Evolutionary conservation across 139 green algal genomes (phyloP).

Genomic region (Gonium pectorale): DNA sequence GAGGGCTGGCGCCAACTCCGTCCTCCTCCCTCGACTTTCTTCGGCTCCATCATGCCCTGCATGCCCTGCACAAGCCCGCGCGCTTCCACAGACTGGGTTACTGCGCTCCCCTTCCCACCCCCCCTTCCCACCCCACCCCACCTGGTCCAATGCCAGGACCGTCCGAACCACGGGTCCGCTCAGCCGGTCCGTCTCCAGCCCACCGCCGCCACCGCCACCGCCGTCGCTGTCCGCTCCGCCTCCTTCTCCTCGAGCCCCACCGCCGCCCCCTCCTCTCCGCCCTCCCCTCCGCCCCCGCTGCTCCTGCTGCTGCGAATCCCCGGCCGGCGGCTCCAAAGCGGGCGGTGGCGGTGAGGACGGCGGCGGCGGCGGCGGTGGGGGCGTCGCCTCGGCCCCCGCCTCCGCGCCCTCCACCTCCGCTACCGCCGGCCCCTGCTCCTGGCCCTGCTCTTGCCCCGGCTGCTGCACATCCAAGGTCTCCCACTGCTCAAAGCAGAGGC

Average conservation of each 20-base stretch:
- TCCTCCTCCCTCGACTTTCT: no score
- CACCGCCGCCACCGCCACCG: background rate
- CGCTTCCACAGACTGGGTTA: background rate
- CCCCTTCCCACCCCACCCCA: background rate
- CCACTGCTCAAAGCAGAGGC: slow-evolving; percentile 50
- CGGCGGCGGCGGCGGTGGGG: background rate
- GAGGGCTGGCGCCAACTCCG: no score
- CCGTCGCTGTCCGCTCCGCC: background rate
- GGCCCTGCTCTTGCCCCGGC: slow-evolving; percentile 12
- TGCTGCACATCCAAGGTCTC: slow-evolving; percentile 18
- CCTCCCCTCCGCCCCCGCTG: no score
- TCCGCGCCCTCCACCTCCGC: background rate
- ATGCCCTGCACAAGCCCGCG: no score
- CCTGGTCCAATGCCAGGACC: slow-evolving; percentile 48
- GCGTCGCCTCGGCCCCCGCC: background rate
- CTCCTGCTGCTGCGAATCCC: no score
- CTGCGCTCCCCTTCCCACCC: background rate
- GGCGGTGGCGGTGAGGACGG: background rate
- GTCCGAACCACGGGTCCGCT: slow-evolving; percentile 33
- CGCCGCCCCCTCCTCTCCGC: no score
- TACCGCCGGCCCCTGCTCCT: background rate
- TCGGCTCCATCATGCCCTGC: no score
- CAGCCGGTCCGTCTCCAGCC: slow-evolving; percentile 30
- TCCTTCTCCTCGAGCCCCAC: background rate
- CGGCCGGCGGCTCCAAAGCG: no score